These are phyloP conservation scores for Rhodofomes roseus DNA, from an alignment of 1,284 basidiomycete genomes.

Conservation along the genomic window DNA sequence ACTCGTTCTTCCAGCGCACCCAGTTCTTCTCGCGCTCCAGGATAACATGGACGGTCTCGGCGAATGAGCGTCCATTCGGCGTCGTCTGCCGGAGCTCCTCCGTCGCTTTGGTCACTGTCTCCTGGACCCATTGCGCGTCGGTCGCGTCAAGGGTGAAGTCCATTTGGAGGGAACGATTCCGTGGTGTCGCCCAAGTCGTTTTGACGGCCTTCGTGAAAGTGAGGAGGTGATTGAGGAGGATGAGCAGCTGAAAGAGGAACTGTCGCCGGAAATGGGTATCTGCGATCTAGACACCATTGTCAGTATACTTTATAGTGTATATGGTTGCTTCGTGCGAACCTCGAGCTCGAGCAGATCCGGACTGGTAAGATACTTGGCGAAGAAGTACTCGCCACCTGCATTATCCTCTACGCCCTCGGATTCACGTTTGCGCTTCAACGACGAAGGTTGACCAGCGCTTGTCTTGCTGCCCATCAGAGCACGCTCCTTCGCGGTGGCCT, in stretches of 20 bases:
- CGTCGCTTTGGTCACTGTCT: slow-evolving; percentile 56
- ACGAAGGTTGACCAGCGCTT: slow-evolving; percentile 35
- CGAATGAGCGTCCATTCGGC: slow-evolving; percentile 70
- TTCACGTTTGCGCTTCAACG: slow-evolving; percentile 66
- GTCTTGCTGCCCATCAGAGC: slow-evolving; percentile 71
- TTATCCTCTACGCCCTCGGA: slow-evolving; percentile 44
- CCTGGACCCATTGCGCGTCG: slow-evolving; percentile 73
- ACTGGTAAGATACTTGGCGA: slow-evolving; percentile 87
- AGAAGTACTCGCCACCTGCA: slow-evolving; percentile 72
- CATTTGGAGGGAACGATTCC: slow-evolving; percentile 74
- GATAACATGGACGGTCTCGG: slow-evolving; percentile 66
- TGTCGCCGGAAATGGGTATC: slow-evolving; percentile 91
- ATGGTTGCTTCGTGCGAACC: slow-evolving; percentile 37
- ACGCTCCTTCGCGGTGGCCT: slow-evolving; percentile 79
- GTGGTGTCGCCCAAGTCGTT: slow-evolving; percentile 51
- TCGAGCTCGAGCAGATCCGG: slow-evolving; percentile 84
- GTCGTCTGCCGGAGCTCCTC: slow-evolving; percentile 73
- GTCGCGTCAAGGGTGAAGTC: slow-evolving; percentile 68
- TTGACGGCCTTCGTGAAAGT: slow-evolving; percentile 73
- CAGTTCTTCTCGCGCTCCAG: slow-evolving; percentile 82
- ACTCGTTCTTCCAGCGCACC: slow-evolving; percentile 81
- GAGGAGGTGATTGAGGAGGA: slow-evolving; percentile 78
- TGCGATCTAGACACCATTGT: slow-evolving; percentile 53
- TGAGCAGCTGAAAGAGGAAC: slow-evolving; percentile 82
- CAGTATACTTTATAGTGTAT: background rate